These are phyloP conservation scores for Sphagnum magellanicum DNA, from an alignment of 228 moss, liverwort and hornwort genomes.

Conservation along the genomic window DNA sequence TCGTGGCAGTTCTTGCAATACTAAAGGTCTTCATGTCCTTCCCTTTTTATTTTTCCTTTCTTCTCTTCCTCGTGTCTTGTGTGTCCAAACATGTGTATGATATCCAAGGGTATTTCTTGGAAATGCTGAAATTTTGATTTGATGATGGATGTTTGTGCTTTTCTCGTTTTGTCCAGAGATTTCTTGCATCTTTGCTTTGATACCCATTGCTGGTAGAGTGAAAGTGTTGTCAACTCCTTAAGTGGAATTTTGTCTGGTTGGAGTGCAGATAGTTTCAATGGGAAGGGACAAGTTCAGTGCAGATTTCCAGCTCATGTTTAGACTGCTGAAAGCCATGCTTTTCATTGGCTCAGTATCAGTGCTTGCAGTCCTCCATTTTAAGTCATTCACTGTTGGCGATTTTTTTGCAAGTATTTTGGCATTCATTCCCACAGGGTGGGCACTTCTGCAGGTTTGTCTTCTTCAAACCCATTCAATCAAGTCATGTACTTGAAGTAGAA, in stretches of 20 bases:
- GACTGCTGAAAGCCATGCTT: conserved; percentile 37
- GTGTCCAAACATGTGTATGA: background rate
- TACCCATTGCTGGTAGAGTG: too few relatives aligned
- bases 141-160: too few relatives aligned
- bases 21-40: conserved; percentile 22
- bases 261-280: conserved; percentile 37
- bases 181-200: too few relatives aligned
- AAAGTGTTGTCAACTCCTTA: too few relatives aligned
- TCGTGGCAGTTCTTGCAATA: conserved; percentile 33
- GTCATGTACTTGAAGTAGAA: too few relatives aligned
- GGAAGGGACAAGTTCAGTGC: conserved; percentile 44
- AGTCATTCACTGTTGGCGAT: conserved; percentile 26
- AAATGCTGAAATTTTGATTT: too few relatives aligned
- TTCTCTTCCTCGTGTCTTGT: background rate
- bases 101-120: too few relatives aligned
- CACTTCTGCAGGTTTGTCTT: conserved; percentile 34
- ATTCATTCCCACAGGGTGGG: conserved; percentile 56
- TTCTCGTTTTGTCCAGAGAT: too few relatives aligned
- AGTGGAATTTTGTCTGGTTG: too few relatives aligned
- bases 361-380: conserved; percentile 32
- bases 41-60: background rate
- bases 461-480: background rate
- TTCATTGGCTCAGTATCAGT: conserved; percentile 29
- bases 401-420: conserved; percentile 49
- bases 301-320: conserved; percentile 43